phyloP scores from a whole-genome alignment of 2,329 filamentous ascomycete species.

The Ramularia endophylla region DNA sequence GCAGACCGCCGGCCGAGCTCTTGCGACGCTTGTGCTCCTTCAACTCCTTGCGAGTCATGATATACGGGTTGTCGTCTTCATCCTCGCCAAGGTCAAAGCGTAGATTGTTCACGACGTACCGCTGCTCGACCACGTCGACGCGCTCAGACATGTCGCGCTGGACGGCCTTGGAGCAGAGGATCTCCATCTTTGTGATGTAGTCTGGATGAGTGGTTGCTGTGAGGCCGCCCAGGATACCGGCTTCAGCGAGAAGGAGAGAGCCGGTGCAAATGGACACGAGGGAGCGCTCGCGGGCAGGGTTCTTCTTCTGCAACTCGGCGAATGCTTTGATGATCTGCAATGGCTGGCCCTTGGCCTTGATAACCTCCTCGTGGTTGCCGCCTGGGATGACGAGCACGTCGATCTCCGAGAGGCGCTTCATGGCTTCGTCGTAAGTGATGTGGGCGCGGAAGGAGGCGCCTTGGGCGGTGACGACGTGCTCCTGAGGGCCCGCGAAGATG shows the following conservation, averaged over 20 bases:
- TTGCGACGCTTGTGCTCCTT: constrained; percentile 44
- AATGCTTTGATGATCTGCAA: constrained; percentile 69
- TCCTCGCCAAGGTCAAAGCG: constrained; percentile 75
- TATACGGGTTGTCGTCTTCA: constrained; percentile 77
- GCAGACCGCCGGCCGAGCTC: constrained; percentile 36
- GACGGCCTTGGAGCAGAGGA: constrained; percentile 67
- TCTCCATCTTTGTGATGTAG: constrained; percentile 74
- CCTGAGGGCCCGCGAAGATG: constrained; percentile 44
- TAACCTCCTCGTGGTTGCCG: constrained; percentile 57
- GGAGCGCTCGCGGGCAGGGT: constrained; percentile 73
- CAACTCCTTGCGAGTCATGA: constrained; percentile 60
- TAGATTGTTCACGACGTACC: constrained; percentile 88
- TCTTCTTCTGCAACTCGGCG: constrained; percentile 71
- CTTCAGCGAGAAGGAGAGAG: constrained; percentile 67
- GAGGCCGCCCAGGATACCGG: constrained; percentile 71
- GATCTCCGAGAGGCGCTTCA: constrained; percentile 66
- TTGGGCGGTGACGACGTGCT: constrained; percentile 49
- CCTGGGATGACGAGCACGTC: constrained; percentile 75
- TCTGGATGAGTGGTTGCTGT: constrained; percentile 80
- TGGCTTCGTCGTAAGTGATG: constrained; percentile 71
- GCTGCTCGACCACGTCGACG: constrained; percentile 75
- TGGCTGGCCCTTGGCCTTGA: constrained; percentile 63
- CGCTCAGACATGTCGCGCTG: constrained; percentile 66
- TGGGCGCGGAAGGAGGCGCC: constrained; percentile 67
- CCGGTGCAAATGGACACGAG: constrained; percentile 76